A percentile compares a stretch with the other conserved stretches of the same genome.
Evolutionary conservation across 768 basidiomycete genomes (phyloP).

Genomic region (Termitomyces eurrhizus): DNA sequence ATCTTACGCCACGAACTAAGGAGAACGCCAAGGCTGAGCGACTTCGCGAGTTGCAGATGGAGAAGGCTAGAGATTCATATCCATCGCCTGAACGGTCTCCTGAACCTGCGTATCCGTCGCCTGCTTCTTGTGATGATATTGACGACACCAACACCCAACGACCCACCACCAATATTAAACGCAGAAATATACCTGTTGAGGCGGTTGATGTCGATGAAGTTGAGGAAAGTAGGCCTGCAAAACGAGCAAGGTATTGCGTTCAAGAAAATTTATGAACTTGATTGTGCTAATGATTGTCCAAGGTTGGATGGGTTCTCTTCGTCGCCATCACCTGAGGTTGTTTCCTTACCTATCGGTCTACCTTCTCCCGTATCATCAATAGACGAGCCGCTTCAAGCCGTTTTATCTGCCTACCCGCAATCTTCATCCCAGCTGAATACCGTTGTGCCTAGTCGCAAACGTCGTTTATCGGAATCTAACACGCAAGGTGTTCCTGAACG

Average conservation of each 20-base stretch:
- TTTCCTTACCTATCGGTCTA: not conserved
- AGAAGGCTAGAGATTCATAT: conserved; percentile 7
- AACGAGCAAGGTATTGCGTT: conserved; percentile 15
- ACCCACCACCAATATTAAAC: conserved; percentile 4
- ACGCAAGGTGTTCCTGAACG: conserved; percentile 19
- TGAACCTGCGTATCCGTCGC: conserved; percentile 1
- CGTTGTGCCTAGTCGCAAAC: conserved; percentile 26
- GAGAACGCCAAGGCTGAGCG: conserved; percentile 6
- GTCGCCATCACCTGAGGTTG: not conserved
- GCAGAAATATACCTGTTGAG: conserved; percentile 7
- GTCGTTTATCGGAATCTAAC: conserved; percentile 31
- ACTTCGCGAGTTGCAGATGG: not conserved
- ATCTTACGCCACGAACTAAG: conserved; percentile 20
- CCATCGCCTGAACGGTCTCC: conserved; percentile 16
- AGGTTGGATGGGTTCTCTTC: not conserved
- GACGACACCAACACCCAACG: not conserved
- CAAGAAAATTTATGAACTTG: not conserved
- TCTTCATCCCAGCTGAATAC: conserved; percentile 1
- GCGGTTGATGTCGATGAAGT: not conserved
- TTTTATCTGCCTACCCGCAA: not conserved
- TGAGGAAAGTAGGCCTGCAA: conserved; percentile 2
- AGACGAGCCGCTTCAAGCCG: conserved; percentile 1
- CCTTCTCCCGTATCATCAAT: conserved; percentile 11
- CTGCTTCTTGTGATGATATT: not conserved
- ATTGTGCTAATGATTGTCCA: not conserved